phyloP scores from a whole-genome alignment of 2,329 filamentous ascomycete species.

The Erysiphe pulchra region DNA sequence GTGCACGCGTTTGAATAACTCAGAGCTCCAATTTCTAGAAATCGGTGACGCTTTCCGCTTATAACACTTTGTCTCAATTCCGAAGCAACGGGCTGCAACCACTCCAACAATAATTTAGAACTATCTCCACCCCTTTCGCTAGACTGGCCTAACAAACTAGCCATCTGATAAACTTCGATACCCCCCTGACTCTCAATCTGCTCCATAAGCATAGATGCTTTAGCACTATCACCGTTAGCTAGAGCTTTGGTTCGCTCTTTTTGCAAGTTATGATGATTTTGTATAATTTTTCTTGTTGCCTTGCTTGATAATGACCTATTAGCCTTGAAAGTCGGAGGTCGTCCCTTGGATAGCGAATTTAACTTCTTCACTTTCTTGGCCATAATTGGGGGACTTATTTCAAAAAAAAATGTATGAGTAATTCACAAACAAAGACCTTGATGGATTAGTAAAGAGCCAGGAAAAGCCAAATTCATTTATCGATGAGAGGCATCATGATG shows the following conservation, averaged over 20 bases:
- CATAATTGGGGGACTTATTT: conserved; percentile 15
- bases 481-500: too few species aligned
- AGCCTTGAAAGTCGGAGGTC: conserved; percentile 25
- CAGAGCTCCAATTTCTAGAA: conserved; percentile 77
- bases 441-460: too few species aligned
- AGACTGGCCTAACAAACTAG: conserved; percentile 42
- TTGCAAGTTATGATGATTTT: conserved; percentile 36
- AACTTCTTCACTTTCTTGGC: conserved; percentile 16
- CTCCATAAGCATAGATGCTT: conserved; percentile 20
- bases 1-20: conserved; percentile 71
- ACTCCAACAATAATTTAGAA: conserved; percentile 35
- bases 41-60: conserved; percentile 20
- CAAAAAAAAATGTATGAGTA: not conserved
- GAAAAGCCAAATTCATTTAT: too few species aligned
- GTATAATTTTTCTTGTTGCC: conserved; percentile 37
- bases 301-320: conserved; percentile 35
- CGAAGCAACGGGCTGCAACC: conserved; percentile 21
- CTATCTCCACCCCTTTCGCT: conserved; percentile 41
- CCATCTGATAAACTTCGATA: conserved; percentile 35
- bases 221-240: conserved; percentile 24
- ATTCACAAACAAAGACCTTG: not conserved
- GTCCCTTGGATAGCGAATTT: conserved; percentile 24
- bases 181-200: conserved; percentile 34
- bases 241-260: conserved; percentile 32
- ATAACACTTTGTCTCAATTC: conserved; percentile 4